Percentiles rank a stretch among this genome's conserved stretches.
phyloP scores from a whole-genome alignment of 352 stramenopile species.

The Globisporangium uncinulatum region DNA sequence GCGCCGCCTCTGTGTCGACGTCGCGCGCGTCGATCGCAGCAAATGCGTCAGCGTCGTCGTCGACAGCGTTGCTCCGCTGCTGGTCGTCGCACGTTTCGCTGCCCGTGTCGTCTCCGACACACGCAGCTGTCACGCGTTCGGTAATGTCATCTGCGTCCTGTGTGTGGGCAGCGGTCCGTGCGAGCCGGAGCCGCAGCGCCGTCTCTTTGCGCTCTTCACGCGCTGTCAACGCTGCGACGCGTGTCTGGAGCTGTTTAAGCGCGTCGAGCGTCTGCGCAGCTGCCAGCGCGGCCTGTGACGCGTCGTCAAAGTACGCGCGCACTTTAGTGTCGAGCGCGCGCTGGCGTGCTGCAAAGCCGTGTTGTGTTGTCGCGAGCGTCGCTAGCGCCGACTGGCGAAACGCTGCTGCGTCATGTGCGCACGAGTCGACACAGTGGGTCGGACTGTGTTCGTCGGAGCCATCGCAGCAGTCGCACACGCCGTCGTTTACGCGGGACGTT shows the following conservation, averaged over 20 bases:
- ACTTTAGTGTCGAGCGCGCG: constrained; percentile 33
- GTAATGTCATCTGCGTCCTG: background rate
- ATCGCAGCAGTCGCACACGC: constrained; percentile 97
- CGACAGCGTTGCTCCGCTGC: constrained; percentile 1
- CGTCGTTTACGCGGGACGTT: constrained; percentile 88
- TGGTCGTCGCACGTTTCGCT: constrained; percentile 7
- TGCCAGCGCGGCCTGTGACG: constrained; percentile 19
- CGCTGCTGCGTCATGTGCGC: constrained; percentile 24
- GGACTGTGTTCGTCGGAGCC: constrained; percentile 85
- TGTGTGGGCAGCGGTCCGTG: constrained; percentile 37
- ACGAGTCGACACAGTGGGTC: constrained; percentile 40
- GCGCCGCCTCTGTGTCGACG: constrained; percentile 1
- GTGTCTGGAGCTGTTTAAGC: constrained; percentile 41
- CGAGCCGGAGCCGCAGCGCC: constrained; percentile 41
- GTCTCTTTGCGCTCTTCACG: constrained; percentile 60
- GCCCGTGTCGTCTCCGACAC: constrained; percentile 8
- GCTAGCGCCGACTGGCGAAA: constrained; percentile 30
- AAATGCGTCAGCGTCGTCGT: constrained; percentile 17
- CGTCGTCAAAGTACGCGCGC: constrained; percentile 32
- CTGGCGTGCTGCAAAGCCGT: constrained; percentile 47
- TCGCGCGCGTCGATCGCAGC: constrained; percentile 26
- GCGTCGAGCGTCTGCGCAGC: constrained; percentile 30
- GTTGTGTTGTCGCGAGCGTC: constrained; percentile 32
- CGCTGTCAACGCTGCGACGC: constrained; percentile 57
- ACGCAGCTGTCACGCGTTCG: constrained; percentile 4